Evolutionary conservation across 805 yeast species (phyloP), one percentile per base, ranked within the genome.

Genomic region (Cyberlindnera japonica): DNA sequence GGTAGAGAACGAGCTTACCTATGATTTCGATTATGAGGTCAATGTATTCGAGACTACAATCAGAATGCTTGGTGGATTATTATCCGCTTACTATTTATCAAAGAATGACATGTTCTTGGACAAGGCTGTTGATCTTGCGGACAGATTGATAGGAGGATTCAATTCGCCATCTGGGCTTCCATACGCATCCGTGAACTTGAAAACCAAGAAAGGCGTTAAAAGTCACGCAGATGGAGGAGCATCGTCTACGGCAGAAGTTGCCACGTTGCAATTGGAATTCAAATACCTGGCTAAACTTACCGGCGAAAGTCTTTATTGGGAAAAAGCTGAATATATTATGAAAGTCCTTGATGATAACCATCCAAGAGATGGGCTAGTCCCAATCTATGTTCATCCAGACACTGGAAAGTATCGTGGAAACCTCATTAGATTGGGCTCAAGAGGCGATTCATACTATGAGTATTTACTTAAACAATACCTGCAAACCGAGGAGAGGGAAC

Each of bases 401-500:
- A 73, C 82, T 0, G 96, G 93, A 5, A 65, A 68, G 45, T 88
- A 76, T 59, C 75, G 68, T 44, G 88, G 88, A 1, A 53, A 58
- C 2, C 62, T 74, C 38, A 86, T 91, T 45, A 74, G 96, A 48
- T 65, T 90, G 41, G 97, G 97, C 0, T 83, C 95, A 1, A 72
- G 96, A 51, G 97, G 96, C 35, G 97, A 89, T 62, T 86, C 96
- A 1, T 90, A 89, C 59, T 89, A 90, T 57, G 96, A 90, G 64
- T 88, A 88, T 58, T 67, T 90, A 33, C 68, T 89, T 49, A 89
- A 89, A 61, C 96, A 88, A 62, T 86, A 83, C 55, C 63, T 90
- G 49, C 90, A 85, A 61, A 87, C 96, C 2, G 71, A 71, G 41
- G 75, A 76, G 55, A 60, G 68, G 45, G 84, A 79, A 48, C 62